A percentile compares a stretch with the other conserved stretches of the same genome.
Conservation (phyloP, 2,329 filamentous ascomycete genomes). For the Cladosporium colombiae region DNA sequence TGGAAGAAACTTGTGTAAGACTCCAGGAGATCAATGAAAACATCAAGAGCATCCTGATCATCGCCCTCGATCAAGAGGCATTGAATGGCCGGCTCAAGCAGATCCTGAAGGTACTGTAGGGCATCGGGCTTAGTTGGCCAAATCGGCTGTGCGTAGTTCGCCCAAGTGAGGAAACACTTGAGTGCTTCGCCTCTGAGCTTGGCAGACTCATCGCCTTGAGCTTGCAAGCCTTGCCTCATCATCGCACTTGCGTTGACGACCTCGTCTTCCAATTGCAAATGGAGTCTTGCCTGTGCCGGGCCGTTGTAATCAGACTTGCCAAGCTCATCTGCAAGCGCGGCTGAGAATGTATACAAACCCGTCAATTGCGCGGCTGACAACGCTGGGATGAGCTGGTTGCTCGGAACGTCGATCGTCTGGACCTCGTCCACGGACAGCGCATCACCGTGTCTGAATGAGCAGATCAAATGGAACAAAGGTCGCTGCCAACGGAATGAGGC, state of each 20-base stretch:
- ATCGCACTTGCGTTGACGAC: constrained; percentile 10
- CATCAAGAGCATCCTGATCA: constrained; percentile 62
- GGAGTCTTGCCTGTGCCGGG: constrained; percentile 41
- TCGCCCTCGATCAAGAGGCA: constrained; percentile 61
- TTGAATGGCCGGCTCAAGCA: constrained; percentile 62
- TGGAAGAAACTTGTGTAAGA: constrained; percentile 66
- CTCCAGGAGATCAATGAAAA: constrained; percentile 64
- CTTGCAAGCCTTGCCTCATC: constrained; percentile 16
- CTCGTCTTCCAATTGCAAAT: constrained; percentile 35
- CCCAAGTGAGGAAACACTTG: constrained; percentile 58
- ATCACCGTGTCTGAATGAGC: constrained; percentile 31
- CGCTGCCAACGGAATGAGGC: constrained; percentile 67
- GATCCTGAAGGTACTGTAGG: constrained; percentile 58
- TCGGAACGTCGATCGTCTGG: constrained; percentile 17
- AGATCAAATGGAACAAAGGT: constrained; percentile 51
- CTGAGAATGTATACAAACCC: constrained; percentile 65
- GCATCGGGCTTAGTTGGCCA: constrained; percentile 60
- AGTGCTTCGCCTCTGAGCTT: constrained; percentile 33
- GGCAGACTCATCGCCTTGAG: not conserved
- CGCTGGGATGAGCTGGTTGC: constrained; percentile 38
- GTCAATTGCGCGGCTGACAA: constrained; percentile 40
- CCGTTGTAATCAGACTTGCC: constrained; percentile 65
- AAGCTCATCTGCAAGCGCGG: constrained; percentile 65
- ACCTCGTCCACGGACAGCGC: constrained; percentile 17
- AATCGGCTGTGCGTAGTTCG: constrained; percentile 69